Percentiles rank a stretch among this genome's conserved stretches.
phyloP scores from a whole-genome alignment of 2,329 filamentous ascomycete genomes.

The Aspergillus novoparasiticus region DNA sequence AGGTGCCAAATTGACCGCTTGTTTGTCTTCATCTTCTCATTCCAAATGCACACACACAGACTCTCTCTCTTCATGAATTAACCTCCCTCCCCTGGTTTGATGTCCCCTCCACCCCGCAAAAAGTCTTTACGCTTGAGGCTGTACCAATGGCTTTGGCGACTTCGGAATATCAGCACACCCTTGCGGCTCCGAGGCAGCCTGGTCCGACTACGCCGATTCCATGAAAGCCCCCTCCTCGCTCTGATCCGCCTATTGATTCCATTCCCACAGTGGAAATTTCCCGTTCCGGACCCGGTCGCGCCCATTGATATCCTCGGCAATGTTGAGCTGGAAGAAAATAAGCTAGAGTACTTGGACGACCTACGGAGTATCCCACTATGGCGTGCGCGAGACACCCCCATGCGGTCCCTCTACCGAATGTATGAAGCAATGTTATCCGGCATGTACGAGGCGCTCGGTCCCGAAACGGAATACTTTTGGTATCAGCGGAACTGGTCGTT shows the following conservation, averaged over 20 bases:
- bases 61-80: background rate
- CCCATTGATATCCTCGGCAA: conserved; percentile 20
- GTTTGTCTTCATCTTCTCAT: background rate
- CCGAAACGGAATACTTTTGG: conserved; percentile 30
- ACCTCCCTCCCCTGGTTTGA: background rate
- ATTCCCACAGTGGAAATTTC: conserved; percentile 28
- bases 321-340: conserved; percentile 9
- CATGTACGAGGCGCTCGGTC: conserved; percentile 23
- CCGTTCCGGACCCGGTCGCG: conserved; percentile 22
- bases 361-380: conserved; percentile 30
- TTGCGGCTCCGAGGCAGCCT: conserved; percentile 25
- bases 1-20: background rate
- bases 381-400: conserved; percentile 30
- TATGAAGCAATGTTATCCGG: conserved; percentile 27
- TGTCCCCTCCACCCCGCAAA: background rate
- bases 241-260: conserved; percentile 27
- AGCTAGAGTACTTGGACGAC: conserved; percentile 25
- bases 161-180: conserved; percentile 21
- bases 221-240: conserved; percentile 22
- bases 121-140: conserved; percentile 4
- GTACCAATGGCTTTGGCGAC: conserved; percentile 7
- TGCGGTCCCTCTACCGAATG: conserved; percentile 33
- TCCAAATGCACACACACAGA: too few relatives aligned
- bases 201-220: conserved; percentile 22
- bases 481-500: conserved; percentile 24